A percentile compares a stretch with the other conserved stretches of the same genome.
phyloP scores from a whole-genome alignment of 495 filamentous ascomycete genomes.

The Cladorrhinum samala region DNA sequence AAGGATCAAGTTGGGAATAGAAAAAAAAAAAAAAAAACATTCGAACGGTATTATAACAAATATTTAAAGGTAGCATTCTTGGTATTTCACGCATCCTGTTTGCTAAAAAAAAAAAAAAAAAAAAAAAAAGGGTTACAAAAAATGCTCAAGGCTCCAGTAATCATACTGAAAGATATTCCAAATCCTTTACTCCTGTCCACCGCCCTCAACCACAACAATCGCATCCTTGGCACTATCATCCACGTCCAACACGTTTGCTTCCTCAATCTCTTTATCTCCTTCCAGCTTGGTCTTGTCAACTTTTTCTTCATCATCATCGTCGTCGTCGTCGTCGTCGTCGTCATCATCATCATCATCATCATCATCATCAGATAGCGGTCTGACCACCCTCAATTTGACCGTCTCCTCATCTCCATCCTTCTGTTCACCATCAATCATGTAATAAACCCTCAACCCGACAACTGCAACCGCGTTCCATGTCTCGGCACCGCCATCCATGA shows the following conservation, averaged over 20 bases:
- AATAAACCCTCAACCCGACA: conserved; percentile 71
- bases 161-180: no score
- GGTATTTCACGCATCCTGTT: no score
- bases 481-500: no score
- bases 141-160: no score
- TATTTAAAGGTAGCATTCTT: no score
- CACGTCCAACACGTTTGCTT: conserved; percentile 38
- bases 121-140: no score
- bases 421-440: conserved; percentile 49
- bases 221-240: conserved; percentile 47
- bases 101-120: no score
- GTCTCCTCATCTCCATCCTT: conserved; percentile 43
- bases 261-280: conserved; percentile 21
- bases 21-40: no score
- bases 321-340: conserved; percentile 17
- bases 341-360: conserved; percentile 23
- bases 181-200: conserved; percentile 19
- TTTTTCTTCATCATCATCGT: conserved; percentile 11
- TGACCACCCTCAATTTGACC: conserved; percentile 34
- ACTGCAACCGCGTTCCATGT: conserved; percentile 87
- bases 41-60: no score
- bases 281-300: conserved; percentile 1
- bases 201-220: conserved; percentile 22
- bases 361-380: conserved; percentile 29
- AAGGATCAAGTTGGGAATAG: no score